phyloP scores from a whole-genome alignment of 2,329 filamentous ascomycete genomes.

The Alternaria sp. region DNA sequence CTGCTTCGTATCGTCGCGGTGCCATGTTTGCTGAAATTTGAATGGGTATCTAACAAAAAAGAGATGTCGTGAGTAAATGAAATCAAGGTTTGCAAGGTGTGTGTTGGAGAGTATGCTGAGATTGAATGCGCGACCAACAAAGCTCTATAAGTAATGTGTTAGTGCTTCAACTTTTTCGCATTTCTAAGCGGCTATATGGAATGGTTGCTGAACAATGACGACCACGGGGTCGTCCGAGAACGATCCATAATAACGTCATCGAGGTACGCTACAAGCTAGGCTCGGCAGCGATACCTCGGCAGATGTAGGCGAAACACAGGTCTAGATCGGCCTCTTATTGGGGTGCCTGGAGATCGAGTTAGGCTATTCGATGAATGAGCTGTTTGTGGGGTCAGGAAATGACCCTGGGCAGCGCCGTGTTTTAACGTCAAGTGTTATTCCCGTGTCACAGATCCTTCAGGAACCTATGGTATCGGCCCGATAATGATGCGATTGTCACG shows the following conservation, averaged over 20 bases:
- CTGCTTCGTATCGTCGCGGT: slow-evolving; percentile 52
- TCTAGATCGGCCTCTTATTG: background rate
- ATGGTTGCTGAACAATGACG: background rate
- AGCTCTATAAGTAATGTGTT: slow-evolving; percentile 1
- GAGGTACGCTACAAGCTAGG: background rate
- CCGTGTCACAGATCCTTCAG: background rate
- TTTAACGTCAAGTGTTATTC: background rate
- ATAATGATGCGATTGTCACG: background rate
- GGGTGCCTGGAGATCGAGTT: background rate
- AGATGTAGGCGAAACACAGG: slow-evolving; percentile 16
- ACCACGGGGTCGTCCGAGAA: background rate
- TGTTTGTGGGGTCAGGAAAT: slow-evolving; percentile 4
- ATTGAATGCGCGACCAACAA: background rate
- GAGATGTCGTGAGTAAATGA: background rate
- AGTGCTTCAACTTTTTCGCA: background rate
- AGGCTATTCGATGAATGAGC: background rate
- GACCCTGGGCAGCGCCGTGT: background rate
- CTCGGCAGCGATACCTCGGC: slow-evolving; percentile 6
- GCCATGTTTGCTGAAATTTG: slow-evolving; percentile 39
- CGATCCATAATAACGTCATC: slow-evolving; percentile 19
- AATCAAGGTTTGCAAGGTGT: background rate
- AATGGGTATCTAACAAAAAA: slow-evolving; percentile 10
- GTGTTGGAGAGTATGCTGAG: background rate
- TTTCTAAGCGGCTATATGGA: slow-evolving; percentile 16
- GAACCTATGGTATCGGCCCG: slow-evolving; percentile 9